phyloP scores from a whole-genome alignment of 2,329 filamentous ascomycete species.

The Pestalotiopsis sp. region DNA sequence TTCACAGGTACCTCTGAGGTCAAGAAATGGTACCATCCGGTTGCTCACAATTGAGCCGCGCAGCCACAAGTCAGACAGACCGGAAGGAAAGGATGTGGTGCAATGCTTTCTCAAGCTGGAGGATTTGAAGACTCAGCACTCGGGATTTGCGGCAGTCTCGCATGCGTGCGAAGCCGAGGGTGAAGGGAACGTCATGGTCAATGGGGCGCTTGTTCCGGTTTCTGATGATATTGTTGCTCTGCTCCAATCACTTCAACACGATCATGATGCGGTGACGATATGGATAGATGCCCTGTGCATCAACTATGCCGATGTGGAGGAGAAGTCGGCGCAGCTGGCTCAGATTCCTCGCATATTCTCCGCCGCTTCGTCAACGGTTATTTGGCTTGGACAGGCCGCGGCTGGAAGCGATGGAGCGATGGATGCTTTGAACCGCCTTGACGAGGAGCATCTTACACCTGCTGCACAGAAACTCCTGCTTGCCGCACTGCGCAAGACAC shows the following conservation, averaged over 20 bases:
- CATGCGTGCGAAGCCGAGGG: slow-evolving; percentile 16
- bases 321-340: slow-evolving; percentile 20
- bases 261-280: slow-evolving; percentile 13
- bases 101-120: slow-evolving; percentile 22
- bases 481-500: neutral
- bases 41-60: slow-evolving; percentile 23
- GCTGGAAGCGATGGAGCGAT: slow-evolving; percentile 23
- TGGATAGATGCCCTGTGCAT: slow-evolving; percentile 7
- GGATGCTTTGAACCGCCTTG: slow-evolving; percentile 18
- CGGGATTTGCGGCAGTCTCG: slow-evolving; percentile 19
- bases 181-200: slow-evolving; percentile 12
- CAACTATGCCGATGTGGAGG: slow-evolving; percentile 1
- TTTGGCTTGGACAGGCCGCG: slow-evolving; percentile 20
- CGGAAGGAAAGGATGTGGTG: slow-evolving; percentile 13
- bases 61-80: slow-evolving; percentile 12
- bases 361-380: slow-evolving; percentile 17
- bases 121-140: slow-evolving; percentile 17
- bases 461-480: slow-evolving; percentile 12
- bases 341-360: slow-evolving; percentile 20
- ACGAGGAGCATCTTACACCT: slow-evolving; percentile 19
- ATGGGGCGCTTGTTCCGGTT: neutral
- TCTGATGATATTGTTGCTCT: slow-evolving; percentile 15
- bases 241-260: slow-evolving; percentile 16
- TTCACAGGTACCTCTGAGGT: slow-evolving; percentile 21
- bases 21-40: slow-evolving; percentile 21